Percentiles rank a stretch among this genome's conserved stretches.
These are phyloP conservation scores for Inonotus obliquus DNA, from an alignment of 1,284 basidiomycete species.

Conservation along the genomic window DNA sequence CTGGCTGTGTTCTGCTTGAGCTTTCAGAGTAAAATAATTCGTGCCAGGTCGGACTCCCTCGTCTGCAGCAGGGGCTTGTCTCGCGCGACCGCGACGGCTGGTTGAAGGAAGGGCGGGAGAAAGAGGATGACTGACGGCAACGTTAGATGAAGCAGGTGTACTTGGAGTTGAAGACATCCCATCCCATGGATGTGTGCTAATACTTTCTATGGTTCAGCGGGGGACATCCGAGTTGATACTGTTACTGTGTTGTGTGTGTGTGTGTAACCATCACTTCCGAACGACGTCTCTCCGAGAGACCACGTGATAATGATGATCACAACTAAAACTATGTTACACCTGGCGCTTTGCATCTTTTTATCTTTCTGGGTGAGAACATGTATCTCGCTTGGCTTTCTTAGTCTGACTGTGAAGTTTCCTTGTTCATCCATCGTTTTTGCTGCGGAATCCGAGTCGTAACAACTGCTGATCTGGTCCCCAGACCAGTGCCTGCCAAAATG, in stretches of 20 bases:
- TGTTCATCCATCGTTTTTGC: no score
- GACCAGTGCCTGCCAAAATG: no score
- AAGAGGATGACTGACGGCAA: slow-evolving; percentile 10
- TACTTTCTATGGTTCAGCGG: neutral
- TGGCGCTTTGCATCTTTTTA: neutral
- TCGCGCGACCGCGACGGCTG: slow-evolving; percentile 9
- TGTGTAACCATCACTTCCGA: neutral
- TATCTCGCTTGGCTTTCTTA: no score
- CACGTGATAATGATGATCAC: neutral
- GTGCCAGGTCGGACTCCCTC: slow-evolving; percentile 11
- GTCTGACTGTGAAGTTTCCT: no score
- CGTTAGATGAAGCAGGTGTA: neutral
- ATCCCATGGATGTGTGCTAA: slow-evolving; percentile 8
- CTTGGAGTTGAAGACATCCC: slow-evolving; percentile 16
- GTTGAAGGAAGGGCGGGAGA: slow-evolving; percentile 11
- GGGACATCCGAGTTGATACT: no score
- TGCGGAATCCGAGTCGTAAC: no score
- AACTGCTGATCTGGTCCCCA: no score
- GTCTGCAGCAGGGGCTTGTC: neutral
- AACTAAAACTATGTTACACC: neutral
- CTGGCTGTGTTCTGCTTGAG: slow-evolving; percentile 15
- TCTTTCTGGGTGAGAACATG: neutral
- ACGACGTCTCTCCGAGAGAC: neutral
- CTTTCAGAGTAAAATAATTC: slow-evolving; percentile 17
- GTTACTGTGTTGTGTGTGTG: neutral